Evolutionary conservation across 768 basidiomycete species (phyloP), one percentile per base, ranked within the genome.

Genomic region (Panellus pusillus): DNA sequence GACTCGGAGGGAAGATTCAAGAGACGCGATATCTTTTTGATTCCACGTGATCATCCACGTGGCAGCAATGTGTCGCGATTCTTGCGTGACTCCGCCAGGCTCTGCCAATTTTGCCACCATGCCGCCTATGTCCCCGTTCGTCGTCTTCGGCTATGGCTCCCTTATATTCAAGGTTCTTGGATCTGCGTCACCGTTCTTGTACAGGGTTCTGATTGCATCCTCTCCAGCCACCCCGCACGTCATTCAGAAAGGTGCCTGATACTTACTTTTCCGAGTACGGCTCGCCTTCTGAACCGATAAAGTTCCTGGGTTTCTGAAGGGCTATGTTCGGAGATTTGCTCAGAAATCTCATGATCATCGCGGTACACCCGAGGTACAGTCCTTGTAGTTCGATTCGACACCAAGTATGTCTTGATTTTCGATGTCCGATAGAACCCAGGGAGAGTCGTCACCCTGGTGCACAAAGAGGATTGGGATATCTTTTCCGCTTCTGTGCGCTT

Each of bases 281-380:
- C 35, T 31, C 11, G 19, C 50, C 12, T 17, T 17, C 42, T 9
- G 5, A 17, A 5, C 9, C 17, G 4, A 7, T 20, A 1, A 41
- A 57, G 90, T 77, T 0, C 77, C 90, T 0, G 94, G 94, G 9
- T 97, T 87, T 63, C 73, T 97, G 60, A 96, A 93, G 71, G 91
- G 91, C 31, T 93, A 93, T 55, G 90, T 95, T 0, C 81, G 93
- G 1, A 76, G 94, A 24, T 97, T 97, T 63, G 91, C 93, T 0
- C 93, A 96, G 70, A 81, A 83, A 65, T 95, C 92, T 51, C 90
- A 93, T 66, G 94, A 98, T 65, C 94, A 98, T 69, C 80, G 94
- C 11, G 94, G 94, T 17, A 95, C 93, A 0, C 89, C 85, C 2
- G 87, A 93, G 74, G 87, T 89, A 36, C 17, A 39, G 35, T 55